Evolutionary conservation across 495 filamentous ascomycete genomes (phyloP).

Genomic region (Chaetomium cochliodes): DNA sequence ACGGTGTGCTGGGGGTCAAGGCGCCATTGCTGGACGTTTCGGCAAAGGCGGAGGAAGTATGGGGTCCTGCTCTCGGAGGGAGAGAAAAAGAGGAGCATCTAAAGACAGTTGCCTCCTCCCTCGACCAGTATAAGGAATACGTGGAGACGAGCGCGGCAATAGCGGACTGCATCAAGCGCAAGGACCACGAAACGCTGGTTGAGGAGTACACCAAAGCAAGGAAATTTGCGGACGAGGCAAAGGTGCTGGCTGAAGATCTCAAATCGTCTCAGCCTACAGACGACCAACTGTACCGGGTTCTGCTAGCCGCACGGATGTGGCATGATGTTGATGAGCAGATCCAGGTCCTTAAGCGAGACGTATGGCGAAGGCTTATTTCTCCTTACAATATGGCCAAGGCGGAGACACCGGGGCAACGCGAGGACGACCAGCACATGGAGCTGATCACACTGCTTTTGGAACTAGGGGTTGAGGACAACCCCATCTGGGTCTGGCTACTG

Average conservation of each 20-base stretch:
- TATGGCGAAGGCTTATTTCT: constrained; percentile 74
- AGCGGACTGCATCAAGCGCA: constrained; percentile 79
- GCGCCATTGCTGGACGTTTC: constrained; percentile 81
- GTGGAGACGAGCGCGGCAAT: constrained; percentile 78
- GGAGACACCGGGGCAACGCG: constrained; percentile 43
- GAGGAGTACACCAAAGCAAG: constrained; percentile 81
- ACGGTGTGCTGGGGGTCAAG: constrained; percentile 87
- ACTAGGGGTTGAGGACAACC: constrained; percentile 90
- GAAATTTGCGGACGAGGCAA: constrained; percentile 70
- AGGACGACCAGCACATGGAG: constrained; percentile 82
- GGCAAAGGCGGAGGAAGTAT: constrained; percentile 92
- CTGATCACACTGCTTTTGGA: constrained; percentile 84
- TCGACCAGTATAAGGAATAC: constrained; percentile 76
- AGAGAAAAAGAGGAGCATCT: constrained; percentile 87
- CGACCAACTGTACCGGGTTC: constrained; percentile 73
- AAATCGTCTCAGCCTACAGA: constrained; percentile 57
- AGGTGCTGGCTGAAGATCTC: constrained; percentile 56
- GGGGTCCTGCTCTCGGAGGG: constrained; percentile 90
- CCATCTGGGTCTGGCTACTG: constrained; percentile 91
- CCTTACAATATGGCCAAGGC: constrained; percentile 49
- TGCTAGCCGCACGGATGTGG: constrained; percentile 94
- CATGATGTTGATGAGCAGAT: constrained; percentile 82
- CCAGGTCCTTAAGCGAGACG: constrained; percentile 78
- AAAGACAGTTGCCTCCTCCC: constrained; percentile 65
- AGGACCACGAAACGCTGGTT: constrained; percentile 81